Evolutionary conservation across 768 basidiomycete genomes (phyloP).

Genomic region (Boletus subcaerulescens): DNA sequence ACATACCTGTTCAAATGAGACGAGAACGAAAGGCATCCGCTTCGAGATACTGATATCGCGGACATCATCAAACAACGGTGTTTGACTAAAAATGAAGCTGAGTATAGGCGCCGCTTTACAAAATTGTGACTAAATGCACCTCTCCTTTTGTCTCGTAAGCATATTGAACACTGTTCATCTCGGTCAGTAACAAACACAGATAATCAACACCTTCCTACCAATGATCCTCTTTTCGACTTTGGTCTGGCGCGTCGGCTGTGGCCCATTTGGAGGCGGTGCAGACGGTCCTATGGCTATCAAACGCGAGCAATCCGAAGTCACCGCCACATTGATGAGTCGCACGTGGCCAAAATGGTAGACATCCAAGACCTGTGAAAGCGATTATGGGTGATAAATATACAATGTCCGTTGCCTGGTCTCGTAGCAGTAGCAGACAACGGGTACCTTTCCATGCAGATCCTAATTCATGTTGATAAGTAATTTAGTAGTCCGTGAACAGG

Average conservation of each 20-base stretch:
- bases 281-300: slow-evolving; percentile 48
- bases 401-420: too few species aligned
- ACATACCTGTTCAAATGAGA: slow-evolving; percentile 32
- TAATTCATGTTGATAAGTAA: slow-evolving; percentile 13
- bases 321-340: slow-evolving; percentile 47
- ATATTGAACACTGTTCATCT: slow-evolving; percentile 45
- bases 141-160: slow-evolving; percentile 42
- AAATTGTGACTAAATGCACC: slow-evolving; percentile 29
- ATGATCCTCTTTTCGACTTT: slow-evolving; percentile 52
- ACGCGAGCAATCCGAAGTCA: slow-evolving; percentile 44
- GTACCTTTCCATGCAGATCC: slow-evolving; percentile 42
- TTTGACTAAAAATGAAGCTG: slow-evolving; percentile 36
- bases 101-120: not conserved
- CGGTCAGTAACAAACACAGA: slow-evolving; percentile 1
- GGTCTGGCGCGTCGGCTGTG: slow-evolving; percentile 45
- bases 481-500: not conserved
- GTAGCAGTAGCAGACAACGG: not conserved
- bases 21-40: slow-evolving; percentile 40
- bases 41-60: slow-evolving; percentile 49
- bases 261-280: slow-evolving; percentile 37
- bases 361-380: slow-evolving; percentile 33
- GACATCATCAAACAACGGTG: slow-evolving; percentile 51
- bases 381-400: not conserved
- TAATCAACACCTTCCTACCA: slow-evolving; percentile 29
- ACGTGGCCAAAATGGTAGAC: slow-evolving; percentile 42